Evolutionary conservation across 2,329 filamentous ascomycete species (phyloP).

Genomic region (Verticillium klebahnii): DNA sequence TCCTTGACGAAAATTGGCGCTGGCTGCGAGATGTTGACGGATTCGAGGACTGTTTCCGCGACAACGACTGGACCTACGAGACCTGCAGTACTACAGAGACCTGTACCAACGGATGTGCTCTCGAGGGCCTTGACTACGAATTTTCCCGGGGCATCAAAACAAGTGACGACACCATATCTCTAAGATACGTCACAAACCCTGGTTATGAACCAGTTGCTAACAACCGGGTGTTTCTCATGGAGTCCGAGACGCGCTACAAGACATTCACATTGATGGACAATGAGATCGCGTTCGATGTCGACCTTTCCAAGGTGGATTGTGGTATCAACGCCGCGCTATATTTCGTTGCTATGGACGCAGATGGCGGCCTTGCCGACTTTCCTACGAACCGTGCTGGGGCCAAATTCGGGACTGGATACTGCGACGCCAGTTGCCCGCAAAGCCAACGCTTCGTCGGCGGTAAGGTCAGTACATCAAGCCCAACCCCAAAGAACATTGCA

Average conservation of each 20-base stretch:
- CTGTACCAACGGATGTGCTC: constrained; percentile 36
- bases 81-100: constrained; percentile 31
- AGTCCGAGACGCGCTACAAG: constrained; percentile 50
- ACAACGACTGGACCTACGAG: constrained; percentile 29
- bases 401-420: constrained; percentile 52
- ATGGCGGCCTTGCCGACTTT: constrained; percentile 41
- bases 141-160: constrained; percentile 42
- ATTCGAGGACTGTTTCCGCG: constrained; percentile 43
- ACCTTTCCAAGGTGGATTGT: constrained; percentile 57
- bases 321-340: constrained; percentile 64
- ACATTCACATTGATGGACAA: constrained; percentile 55
- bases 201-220: constrained; percentile 24
- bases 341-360: constrained; percentile 49
- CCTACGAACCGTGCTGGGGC: constrained; percentile 39
- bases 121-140: constrained; percentile 41
- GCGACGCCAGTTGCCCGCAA: constrained; percentile 39
- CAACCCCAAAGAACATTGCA: background rate
- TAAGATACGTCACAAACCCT: constrained; percentile 44
- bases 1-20: constrained; percentile 6
- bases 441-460: constrained; percentile 44
- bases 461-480: constrained; percentile 13
- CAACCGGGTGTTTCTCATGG: constrained; percentile 55
- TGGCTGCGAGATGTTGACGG: constrained; percentile 17
- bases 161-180: constrained; percentile 37
- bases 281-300: constrained; percentile 64